A percentile compares a stretch with the other conserved stretches of the same genome.
These are phyloP conservation scores for Aspergillus jensenii DNA, from an alignment of 2,329 filamentous ascomycete genomes.

Conservation along the genomic window DNA sequence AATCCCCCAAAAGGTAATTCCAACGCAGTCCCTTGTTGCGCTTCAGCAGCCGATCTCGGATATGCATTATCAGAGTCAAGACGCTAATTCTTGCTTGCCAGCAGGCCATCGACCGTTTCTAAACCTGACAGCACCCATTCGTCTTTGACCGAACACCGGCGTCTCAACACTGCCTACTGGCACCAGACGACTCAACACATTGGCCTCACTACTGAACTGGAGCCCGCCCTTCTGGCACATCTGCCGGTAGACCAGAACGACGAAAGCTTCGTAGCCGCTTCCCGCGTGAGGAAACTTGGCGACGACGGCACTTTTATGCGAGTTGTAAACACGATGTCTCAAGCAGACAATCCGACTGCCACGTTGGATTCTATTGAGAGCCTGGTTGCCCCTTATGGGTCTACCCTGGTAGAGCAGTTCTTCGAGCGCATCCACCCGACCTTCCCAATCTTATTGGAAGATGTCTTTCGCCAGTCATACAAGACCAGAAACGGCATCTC, in stretches of 20 bases:
- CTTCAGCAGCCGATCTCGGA: constrained; percentile 22
- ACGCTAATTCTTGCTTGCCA: constrained; percentile 16
- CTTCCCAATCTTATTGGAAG: constrained; percentile 44
- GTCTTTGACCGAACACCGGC: constrained; percentile 19
- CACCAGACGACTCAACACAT: constrained; percentile 42
- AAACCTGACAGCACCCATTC: constrained; percentile 21
- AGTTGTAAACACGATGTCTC: constrained; percentile 32
- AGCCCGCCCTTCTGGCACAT: constrained; percentile 40
- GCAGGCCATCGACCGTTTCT: constrained; percentile 27
- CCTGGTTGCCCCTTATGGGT: constrained; percentile 44
- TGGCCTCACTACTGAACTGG: constrained; percentile 44
- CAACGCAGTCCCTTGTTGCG: not conserved
- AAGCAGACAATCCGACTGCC: constrained; percentile 33
- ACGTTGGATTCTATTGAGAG: constrained; percentile 44
- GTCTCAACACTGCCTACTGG: constrained; percentile 35
- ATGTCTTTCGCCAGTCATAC: constrained; percentile 45
- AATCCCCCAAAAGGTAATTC: constrained; percentile 37
- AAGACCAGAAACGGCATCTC: constrained; percentile 38
- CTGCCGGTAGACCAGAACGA: constrained; percentile 42
- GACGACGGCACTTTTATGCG: constrained; percentile 44
- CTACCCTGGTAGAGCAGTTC: constrained; percentile 45
- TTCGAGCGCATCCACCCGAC: constrained; percentile 45
- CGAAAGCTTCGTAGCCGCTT: constrained; percentile 36
- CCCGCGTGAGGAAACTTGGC: constrained; percentile 38
- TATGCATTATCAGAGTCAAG: constrained; percentile 13